Percentiles rank a stretch among this genome's conserved stretches.
phyloP scores from a whole-genome alignment of 2,329 filamentous ascomycete genomes.

The Colletotrichum coccodes region DNA sequence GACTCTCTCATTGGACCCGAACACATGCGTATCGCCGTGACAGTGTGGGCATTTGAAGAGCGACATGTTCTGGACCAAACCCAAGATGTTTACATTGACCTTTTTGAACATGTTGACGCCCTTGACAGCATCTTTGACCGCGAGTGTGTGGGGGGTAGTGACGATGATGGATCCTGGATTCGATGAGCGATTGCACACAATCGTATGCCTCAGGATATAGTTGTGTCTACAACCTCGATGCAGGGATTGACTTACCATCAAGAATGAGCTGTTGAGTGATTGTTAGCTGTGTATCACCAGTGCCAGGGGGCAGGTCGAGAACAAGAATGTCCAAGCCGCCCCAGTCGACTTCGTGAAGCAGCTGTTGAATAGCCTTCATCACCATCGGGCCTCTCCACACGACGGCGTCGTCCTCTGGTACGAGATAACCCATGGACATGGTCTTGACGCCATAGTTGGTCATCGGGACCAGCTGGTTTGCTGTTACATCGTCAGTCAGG shows the following conservation, averaged over 20 bases:
- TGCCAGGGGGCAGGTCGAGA: constrained; percentile 91
- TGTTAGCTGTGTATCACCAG: constrained; percentile 95
- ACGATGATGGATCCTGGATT: constrained; percentile 81
- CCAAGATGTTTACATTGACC: constrained; percentile 82
- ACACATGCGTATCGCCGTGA: constrained; percentile 77
- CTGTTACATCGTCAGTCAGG: constrained; percentile 47
- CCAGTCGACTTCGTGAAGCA: constrained; percentile 96
- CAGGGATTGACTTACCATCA: constrained; percentile 67
- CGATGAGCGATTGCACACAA: neutral
- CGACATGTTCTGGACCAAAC: constrained; percentile 93
- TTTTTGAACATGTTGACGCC: constrained; percentile 94
- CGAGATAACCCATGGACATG: constrained; percentile 98
- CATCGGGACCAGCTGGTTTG: constrained; percentile 85
- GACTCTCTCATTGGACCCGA: constrained; percentile 75
- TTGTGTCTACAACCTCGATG: neutral
- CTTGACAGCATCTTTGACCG: constrained; percentile 89
- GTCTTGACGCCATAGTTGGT: constrained; percentile 96
- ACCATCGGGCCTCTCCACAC: constrained; percentile 98
- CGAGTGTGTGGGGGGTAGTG: constrained; percentile 92
- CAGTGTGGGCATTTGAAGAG: constrained; percentile 86
- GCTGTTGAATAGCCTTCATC: constrained; percentile 95
- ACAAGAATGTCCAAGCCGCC: constrained; percentile 88
- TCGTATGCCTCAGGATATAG: neutral
- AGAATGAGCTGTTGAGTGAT: constrained; percentile 94
- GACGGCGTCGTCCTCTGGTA: constrained; percentile 82